Evolutionary conservation across 148 eudicot genomes (phyloP), one percentile per base, ranked within the genome.

Genomic region (Rhododendron ovatum): DNA sequence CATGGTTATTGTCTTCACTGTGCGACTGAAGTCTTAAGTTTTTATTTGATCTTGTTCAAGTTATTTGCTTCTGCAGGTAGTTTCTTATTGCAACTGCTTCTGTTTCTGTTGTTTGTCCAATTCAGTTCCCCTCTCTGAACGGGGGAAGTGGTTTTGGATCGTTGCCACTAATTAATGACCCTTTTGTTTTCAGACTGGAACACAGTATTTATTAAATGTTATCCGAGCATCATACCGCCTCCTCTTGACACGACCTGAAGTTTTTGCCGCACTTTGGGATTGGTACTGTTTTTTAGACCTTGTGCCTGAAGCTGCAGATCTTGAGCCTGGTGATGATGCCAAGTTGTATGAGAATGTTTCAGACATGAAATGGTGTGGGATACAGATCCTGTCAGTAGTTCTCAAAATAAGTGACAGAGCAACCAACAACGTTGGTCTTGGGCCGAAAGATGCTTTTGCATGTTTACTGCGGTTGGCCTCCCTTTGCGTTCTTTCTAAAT

Each of bases 221-320:
- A 88, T 93, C 48, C 91, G 94, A 85, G 90, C 87, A 85, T 93
- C 98, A 63, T 94, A 95, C 59, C 98, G 98, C 53, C 89, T 94
- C 86, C 98, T 96, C 79, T 88, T 88, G 55, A 85, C 89, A 63
- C 90, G 91, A 43, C 87, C 93, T 14, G 96, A 92, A 82, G 87
- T 87, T 86, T 94, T 92, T 89, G 86, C 94, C 8, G 86, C 90
- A 86, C 83, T 89, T 67, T 96, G 99, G 99, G 91, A 96, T 80
- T 96, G 99, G 98, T 95, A 93, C 69, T 92, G 93, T 83, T 87
- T 95, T 88, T 80, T 94, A 91, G 93, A 91, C 85, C 84, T 95
- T 86, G 81, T 92, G 86, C 88, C 90, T 83, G 90, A 90, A 63
- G 48, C 84, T 74, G 82, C 88, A 80, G 90, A 78, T 84, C 53